Percentiles rank a stretch among this genome's conserved stretches.
These are phyloP conservation scores for Fraxinus baroniana DNA, from an alignment of 305 asterid species.

Conservation along the genomic window DNA sequence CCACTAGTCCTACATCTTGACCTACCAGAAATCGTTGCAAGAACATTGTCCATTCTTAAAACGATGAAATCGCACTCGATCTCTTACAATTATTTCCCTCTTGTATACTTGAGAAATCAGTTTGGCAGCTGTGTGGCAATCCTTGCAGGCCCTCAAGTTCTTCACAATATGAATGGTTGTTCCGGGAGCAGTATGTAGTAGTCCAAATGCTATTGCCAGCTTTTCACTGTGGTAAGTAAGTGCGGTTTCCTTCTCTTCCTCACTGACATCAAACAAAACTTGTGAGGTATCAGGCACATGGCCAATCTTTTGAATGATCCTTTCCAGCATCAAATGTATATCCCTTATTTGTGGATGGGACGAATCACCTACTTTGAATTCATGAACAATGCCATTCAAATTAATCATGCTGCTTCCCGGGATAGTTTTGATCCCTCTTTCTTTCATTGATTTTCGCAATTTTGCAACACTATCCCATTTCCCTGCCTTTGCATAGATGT, in stretches of 20 bases:
- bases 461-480: constrained; percentile 44
- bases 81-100: constrained; percentile 42
- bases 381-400: constrained; percentile 34
- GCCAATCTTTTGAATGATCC: constrained; percentile 36
- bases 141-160: constrained; percentile 46
- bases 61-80: constrained; percentile 42
- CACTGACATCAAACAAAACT: constrained; percentile 41
- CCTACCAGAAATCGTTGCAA: constrained; percentile 50
- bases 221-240: constrained; percentile 48
- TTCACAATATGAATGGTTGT: constrained; percentile 35
- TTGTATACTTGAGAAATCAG: constrained; percentile 33
- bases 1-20: background rate
- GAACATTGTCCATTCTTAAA: constrained; percentile 43
- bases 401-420: constrained; percentile 40
- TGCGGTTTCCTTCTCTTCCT: constrained; percentile 45
- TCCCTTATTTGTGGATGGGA: constrained; percentile 32
- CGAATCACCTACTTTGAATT: constrained; percentile 42
- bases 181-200: constrained; percentile 31
- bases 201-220: constrained; percentile 46
- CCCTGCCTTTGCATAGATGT: constrained; percentile 52
- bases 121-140: constrained; percentile 45
- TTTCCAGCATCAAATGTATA: constrained; percentile 20
- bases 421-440: constrained; percentile 36
- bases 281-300: constrained; percentile 31
- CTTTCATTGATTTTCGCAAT: constrained; percentile 43